Percentiles rank a stretch among this genome's conserved stretches.
These are phyloP conservation scores for Nosema muscidifuracis DNA, from an alignment of 371 early-diverging fungal genomes.

Conservation along the genomic window DNA sequence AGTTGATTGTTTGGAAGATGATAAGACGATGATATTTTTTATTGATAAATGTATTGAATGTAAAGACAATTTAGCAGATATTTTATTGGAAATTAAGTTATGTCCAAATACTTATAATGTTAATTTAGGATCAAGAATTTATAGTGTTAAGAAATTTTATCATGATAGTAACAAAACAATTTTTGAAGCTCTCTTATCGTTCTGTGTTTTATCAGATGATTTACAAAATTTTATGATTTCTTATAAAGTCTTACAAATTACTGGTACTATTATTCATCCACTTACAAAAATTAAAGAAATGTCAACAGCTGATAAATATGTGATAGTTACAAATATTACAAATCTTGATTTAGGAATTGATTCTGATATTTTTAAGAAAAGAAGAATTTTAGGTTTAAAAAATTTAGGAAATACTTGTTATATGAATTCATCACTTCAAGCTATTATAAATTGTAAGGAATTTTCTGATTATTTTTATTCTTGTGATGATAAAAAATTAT, in stretches of 20 bases:
- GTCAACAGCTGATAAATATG: background rate
- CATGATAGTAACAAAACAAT: background rate
- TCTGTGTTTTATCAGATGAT: background rate
- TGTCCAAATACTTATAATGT: constrained; percentile 1
- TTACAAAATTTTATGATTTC: background rate
- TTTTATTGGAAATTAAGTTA: background rate
- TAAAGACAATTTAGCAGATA: constrained; percentile 1
- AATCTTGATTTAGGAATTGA: constrained; percentile 10
- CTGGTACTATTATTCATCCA: constrained; percentile 22
- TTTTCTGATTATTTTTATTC: constrained; percentile 66
- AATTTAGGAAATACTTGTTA: constrained; percentile 95
- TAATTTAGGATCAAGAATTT: constrained; percentile 4
- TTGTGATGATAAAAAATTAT: background rate
- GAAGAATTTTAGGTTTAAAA: constrained; percentile 64
- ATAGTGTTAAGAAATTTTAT: background rate
- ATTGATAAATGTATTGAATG: constrained; percentile 8
- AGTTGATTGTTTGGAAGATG: no score
- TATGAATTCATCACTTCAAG: constrained; percentile 91
- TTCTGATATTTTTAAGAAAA: background rate
- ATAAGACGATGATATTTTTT: constrained; percentile 1
- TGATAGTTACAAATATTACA: constrained; percentile 1
- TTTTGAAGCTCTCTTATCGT: background rate
- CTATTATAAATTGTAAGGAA: constrained; percentile 77
- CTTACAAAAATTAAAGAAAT: constrained; percentile 6
- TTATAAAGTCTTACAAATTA: constrained; percentile 9